These are phyloP conservation scores for Daldinia grandis DNA, from an alignment of 495 filamentous ascomycete species.

Conservation along the genomic window DNA sequence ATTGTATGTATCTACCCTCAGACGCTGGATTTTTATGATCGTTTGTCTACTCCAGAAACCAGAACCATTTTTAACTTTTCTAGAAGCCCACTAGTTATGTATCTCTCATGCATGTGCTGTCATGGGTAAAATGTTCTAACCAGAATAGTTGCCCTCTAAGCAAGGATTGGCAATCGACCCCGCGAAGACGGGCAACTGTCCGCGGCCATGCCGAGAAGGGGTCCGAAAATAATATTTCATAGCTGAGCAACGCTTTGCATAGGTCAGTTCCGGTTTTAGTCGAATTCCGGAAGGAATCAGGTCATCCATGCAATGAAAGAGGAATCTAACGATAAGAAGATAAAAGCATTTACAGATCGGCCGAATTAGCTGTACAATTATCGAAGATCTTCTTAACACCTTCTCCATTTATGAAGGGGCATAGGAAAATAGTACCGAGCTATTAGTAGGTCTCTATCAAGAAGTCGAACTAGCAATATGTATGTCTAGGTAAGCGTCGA, in stretches of 20 bases:
- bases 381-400: slow-evolving; percentile 28
- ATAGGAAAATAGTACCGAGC: slow-evolving; percentile 7
- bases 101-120: slow-evolving; percentile 20
- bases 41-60: not conserved
- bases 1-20: not conserved
- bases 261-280: not conserved
- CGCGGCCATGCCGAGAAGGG: slow-evolving; percentile 1
- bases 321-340: not conserved
- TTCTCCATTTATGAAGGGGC: slow-evolving; percentile 25
- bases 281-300: not conserved
- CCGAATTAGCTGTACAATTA: slow-evolving; percentile 17
- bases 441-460: not conserved
- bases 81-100: slow-evolving; percentile 32
- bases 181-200: not conserved
- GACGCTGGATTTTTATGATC: not conserved
- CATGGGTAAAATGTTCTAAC: slow-evolving; percentile 18
- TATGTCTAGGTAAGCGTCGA: not conserved
- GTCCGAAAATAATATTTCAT: not conserved
- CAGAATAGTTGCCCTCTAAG: slow-evolving; percentile 21
- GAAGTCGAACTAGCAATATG: not conserved
- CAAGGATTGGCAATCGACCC: slow-evolving; percentile 13
- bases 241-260: not conserved
- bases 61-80: slow-evolving; percentile 37
- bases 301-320: not conserved
- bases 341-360: slow-evolving; percentile 15